A percentile compares a stretch with the other conserved stretches of the same genome.
phyloP scores from a whole-genome alignment of 2,329 filamentous ascomycete genomes.

The Nigrospora oryzae region DNA sequence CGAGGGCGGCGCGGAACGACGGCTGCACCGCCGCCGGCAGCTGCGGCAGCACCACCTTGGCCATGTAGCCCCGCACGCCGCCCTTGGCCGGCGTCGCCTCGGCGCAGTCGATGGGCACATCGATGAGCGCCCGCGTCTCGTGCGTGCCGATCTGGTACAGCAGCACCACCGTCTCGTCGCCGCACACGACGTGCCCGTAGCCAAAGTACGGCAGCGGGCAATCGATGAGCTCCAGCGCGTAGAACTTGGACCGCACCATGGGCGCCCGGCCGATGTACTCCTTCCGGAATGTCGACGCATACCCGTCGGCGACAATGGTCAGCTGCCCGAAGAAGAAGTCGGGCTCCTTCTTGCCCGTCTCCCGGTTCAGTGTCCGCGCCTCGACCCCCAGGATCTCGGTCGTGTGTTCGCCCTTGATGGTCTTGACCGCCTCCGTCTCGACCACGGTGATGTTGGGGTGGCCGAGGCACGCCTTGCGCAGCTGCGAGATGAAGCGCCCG shows the following conservation, averaged over 20 bases:
- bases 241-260: constrained; percentile 78
- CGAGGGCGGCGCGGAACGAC: constrained; percentile 67
- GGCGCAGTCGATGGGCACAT: constrained; percentile 72
- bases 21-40: constrained; percentile 67
- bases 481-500: constrained; percentile 78
- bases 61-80: constrained; percentile 77
- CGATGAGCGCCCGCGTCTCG: constrained; percentile 84
- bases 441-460: constrained; percentile 83
- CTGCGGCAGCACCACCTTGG: constrained; percentile 68
- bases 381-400: constrained; percentile 77
- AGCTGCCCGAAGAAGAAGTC: constrained; percentile 85
- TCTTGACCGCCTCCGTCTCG: constrained; percentile 75
- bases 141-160: constrained; percentile 95
- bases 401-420: constrained; percentile 61
- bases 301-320: constrained; percentile 87
- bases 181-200: constrained; percentile 84
- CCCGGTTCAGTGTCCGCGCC: constrained; percentile 53
- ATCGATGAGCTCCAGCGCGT: constrained; percentile 86
- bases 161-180: constrained; percentile 67
- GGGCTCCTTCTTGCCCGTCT: constrained; percentile 42
- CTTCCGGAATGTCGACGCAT: constrained; percentile 85
- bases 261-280: constrained; percentile 61
- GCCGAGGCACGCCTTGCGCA: constrained; percentile 65
- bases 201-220: constrained; percentile 65
- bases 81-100: constrained; percentile 66